Evolutionary conservation across 306 rosid species (phyloP).

Genomic region (Malus fusca): DNA sequence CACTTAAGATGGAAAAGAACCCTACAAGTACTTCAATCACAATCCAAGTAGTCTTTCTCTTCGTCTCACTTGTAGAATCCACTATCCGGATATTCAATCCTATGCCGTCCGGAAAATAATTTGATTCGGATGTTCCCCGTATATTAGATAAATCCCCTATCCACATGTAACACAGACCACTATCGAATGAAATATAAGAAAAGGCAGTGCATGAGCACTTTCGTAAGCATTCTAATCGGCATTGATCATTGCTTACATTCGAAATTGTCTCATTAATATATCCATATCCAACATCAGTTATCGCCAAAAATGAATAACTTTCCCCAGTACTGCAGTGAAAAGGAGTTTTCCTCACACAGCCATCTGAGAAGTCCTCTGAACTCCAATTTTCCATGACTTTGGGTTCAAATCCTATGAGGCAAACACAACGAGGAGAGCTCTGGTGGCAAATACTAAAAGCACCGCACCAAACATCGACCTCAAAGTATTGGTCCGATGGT

Average conservation of each 20-base stretch:
- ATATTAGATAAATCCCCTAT: not conserved
- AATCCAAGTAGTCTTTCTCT: too few species aligned
- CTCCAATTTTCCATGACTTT: not conserved
- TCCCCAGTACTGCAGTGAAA: not conserved
- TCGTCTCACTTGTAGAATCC: too few species aligned
- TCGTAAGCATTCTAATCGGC: not conserved
- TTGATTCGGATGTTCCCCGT: too few species aligned
- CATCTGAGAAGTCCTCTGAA: not conserved
- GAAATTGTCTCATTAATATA: too few species aligned
- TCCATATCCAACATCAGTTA: too few species aligned
- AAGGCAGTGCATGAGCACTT: slow-evolving; percentile 10
- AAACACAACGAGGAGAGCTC: not conserved
- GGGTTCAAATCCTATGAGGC: slow-evolving; percentile 5
- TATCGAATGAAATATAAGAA: not conserved
- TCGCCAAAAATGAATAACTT: too few species aligned
- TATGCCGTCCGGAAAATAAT: too few species aligned
- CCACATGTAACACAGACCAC: not conserved
- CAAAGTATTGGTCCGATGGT: not conserved
- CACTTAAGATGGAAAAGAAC: too few species aligned
- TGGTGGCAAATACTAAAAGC: not conserved
- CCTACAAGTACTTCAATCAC: too few species aligned
- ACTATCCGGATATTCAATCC: too few species aligned
- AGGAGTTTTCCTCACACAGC: not conserved
- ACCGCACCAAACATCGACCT: not conserved
- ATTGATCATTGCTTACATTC: too few species aligned